Evolutionary conservation across 768 basidiomycete genomes (phyloP).

Genomic region (Tubosaeta sp.): DNA sequence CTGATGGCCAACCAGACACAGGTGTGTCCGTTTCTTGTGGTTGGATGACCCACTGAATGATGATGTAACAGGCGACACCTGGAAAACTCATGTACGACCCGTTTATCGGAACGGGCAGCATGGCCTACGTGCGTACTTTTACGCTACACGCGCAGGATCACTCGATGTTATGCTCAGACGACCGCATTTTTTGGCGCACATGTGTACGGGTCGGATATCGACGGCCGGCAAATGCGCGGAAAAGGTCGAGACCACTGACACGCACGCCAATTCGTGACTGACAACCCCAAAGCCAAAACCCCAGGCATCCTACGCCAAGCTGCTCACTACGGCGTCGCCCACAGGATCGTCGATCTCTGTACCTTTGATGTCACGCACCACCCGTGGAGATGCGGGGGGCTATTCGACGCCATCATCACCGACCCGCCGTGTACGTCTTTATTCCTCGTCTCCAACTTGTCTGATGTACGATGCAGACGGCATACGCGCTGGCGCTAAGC

Average conservation of each 20-base stretch:
- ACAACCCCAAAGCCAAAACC: constrained; percentile 26
- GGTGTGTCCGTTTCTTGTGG: constrained; percentile 37
- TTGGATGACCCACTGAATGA: not conserved
- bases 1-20: constrained; percentile 96
- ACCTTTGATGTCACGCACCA: constrained; percentile 92
- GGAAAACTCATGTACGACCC: constrained; percentile 94
- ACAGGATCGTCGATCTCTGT: constrained; percentile 74
- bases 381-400: constrained; percentile 82
- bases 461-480: constrained; percentile 57
- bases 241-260: constrained; percentile 50
- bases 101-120: constrained; percentile 90
- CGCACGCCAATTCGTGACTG: not conserved
- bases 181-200: constrained; percentile 83
- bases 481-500: constrained; percentile 83
- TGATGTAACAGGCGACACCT: constrained; percentile 59
- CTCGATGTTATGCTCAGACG: constrained; percentile 45
- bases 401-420: constrained; percentile 93
- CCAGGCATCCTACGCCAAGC: constrained; percentile 82
- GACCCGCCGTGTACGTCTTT: constrained; percentile 82
- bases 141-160: constrained; percentile 2
- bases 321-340: constrained; percentile 72
- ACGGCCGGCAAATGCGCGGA: constrained; percentile 95
- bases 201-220: constrained; percentile 91
- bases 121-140: constrained; percentile 62
- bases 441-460: not conserved